A percentile compares a stretch with the other conserved stretches of the same genome.
These are phyloP conservation scores for Ruellia speciosa DNA, from an alignment of 305 asterid species.

Conservation along the genomic window DNA sequence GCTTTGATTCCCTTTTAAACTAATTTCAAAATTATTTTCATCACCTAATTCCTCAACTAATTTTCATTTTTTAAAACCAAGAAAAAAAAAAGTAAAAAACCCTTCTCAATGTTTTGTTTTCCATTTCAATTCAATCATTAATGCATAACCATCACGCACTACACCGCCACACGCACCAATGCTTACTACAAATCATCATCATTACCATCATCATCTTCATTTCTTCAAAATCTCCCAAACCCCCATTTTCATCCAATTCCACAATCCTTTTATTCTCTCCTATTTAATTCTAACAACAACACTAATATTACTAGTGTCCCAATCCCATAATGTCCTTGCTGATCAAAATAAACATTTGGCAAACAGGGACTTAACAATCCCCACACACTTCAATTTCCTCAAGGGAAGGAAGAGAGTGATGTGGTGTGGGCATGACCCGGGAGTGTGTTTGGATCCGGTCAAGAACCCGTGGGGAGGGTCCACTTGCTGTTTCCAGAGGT, in stretches of 20 bases:
- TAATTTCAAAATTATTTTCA: neutral
- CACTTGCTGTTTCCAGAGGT: slow-evolving; percentile 33
- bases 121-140: no score
- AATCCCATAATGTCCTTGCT: neutral
- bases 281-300: neutral
- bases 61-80: neutral
- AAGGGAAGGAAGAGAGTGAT: slow-evolving; percentile 30
- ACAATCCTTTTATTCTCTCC: neutral
- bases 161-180: slow-evolving; percentile 3
- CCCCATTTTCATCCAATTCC: neutral
- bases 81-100: no score
- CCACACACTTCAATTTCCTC: slow-evolving; percentile 33
- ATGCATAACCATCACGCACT: no score
- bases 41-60: neutral
- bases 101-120: no score
- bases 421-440: slow-evolving; percentile 33
- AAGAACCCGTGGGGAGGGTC: slow-evolving; percentile 40
- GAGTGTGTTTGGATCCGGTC: slow-evolving; percentile 25
- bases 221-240: slow-evolving; percentile 3
- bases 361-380: neutral
- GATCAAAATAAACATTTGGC: neutral
- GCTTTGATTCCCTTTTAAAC: neutral
- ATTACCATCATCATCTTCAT: no score
- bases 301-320: neutral
- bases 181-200: slow-evolving; percentile 19